These are phyloP conservation scores for Sutorius eximius DNA, from an alignment of 1,284 basidiomycete species.

Conservation along the genomic window DNA sequence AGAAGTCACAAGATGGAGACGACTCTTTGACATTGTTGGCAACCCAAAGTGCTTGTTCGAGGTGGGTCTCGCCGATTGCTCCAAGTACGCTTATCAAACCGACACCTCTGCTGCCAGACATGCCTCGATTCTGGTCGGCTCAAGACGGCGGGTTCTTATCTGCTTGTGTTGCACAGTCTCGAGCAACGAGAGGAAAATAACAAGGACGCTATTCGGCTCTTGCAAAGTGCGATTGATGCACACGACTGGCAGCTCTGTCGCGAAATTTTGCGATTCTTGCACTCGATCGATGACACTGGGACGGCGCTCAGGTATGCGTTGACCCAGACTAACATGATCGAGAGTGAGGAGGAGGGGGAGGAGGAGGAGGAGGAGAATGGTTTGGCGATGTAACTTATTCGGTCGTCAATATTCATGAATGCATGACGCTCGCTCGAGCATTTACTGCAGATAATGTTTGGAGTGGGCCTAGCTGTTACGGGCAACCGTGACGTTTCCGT, in stretches of 20 bases:
- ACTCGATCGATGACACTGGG: constrained; percentile 87
- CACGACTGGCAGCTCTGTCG: constrained; percentile 83
- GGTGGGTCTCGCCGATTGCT: constrained; percentile 41
- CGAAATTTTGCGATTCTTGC: constrained; percentile 89
- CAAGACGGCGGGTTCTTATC: constrained; percentile 90
- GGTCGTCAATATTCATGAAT: not conserved
- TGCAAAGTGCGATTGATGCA: constrained; percentile 70
- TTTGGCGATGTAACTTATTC: constrained; percentile 3
- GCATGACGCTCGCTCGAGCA: not conserved
- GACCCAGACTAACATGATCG: constrained; percentile 38
- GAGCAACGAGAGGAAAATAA: constrained; percentile 84
- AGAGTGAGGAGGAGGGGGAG: no score
- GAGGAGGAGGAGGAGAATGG: no score
- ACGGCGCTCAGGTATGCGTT: constrained; percentile 65
- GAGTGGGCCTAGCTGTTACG: not conserved
- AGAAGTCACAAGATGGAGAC: constrained; percentile 88
- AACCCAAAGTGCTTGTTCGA: constrained; percentile 91
- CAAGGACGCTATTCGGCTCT: constrained; percentile 74
- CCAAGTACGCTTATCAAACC: not conserved
- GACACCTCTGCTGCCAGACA: constrained; percentile 44
- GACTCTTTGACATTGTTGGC: constrained; percentile 88
- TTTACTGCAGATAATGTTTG: not conserved
- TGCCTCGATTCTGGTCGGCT: constrained; percentile 77
- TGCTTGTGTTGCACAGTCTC: constrained; percentile 91
- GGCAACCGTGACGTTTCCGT: not conserved